These are phyloP conservation scores for Fusarium sp. DNA, from an alignment of 2,329 filamentous ascomycete species.

Conservation along the genomic window DNA sequence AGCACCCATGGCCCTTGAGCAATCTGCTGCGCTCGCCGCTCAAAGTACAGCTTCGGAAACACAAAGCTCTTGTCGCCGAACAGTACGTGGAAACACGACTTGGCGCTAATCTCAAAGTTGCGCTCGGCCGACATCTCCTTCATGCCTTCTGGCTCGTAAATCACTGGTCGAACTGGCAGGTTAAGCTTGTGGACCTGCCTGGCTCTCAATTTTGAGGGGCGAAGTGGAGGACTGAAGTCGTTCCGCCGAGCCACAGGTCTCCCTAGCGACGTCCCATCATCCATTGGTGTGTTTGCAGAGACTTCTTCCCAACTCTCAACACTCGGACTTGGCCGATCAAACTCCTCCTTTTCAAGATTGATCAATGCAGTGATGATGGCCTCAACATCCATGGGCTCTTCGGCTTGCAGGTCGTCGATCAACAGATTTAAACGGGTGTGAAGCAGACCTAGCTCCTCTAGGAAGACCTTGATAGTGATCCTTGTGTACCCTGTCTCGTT, in stretches of 20 bases:
- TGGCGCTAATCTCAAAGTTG: slow-evolving; percentile 91
- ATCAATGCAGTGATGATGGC: slow-evolving; percentile 81
- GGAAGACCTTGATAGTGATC: slow-evolving; percentile 91
- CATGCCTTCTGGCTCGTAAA: slow-evolving; percentile 89
- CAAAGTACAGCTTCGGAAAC: slow-evolving; percentile 91
- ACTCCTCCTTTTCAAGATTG: slow-evolving; percentile 78
- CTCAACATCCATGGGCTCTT: slow-evolving; percentile 78
- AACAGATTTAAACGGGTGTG: slow-evolving; percentile 89
- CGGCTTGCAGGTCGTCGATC: slow-evolving; percentile 83
- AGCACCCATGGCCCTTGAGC: slow-evolving; percentile 89
- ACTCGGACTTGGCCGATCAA: slow-evolving; percentile 76
- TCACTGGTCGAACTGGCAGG: slow-evolving; percentile 83
- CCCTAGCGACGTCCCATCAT: slow-evolving; percentile 63
- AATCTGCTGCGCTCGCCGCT: slow-evolving; percentile 84
- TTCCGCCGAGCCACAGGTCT: slow-evolving; percentile 52
- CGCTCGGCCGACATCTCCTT: slow-evolving; percentile 82
- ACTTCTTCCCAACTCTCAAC: slow-evolving; percentile 94
- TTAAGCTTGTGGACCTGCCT: slow-evolving; percentile 79
- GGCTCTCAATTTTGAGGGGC: slow-evolving; percentile 52
- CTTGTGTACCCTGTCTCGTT: slow-evolving; percentile 77
- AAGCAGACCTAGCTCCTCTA: slow-evolving; percentile 88
- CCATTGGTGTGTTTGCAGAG: slow-evolving; percentile 73
- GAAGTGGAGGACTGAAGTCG: slow-evolving; percentile 56
- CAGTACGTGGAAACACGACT: slow-evolving; percentile 94
- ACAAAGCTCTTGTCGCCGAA: slow-evolving; percentile 97